phyloP scores from a whole-genome alignment of 2,329 filamentous ascomycete species.

The Geoglossum cookeanum region DNA sequence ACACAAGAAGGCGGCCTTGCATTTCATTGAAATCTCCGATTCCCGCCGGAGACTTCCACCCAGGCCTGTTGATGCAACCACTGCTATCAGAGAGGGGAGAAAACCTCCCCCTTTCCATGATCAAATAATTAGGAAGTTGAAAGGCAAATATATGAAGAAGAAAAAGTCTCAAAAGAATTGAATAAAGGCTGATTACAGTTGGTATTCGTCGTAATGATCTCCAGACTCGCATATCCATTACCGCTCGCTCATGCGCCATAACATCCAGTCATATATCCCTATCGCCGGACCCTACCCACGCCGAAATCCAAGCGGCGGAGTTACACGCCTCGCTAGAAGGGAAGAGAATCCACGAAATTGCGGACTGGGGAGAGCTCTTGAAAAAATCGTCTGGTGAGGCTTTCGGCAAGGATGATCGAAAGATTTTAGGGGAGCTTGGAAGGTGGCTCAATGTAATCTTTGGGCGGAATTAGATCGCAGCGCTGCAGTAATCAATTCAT shows the following conservation, averaged over 20 bases:
- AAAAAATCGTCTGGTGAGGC: slow-evolving; percentile 34
- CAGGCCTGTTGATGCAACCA: neutral
- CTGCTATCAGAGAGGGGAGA: neutral
- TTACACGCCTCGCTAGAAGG: slow-evolving; percentile 1
- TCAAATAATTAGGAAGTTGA: neutral
- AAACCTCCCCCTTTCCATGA: neutral
- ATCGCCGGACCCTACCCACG: neutral
- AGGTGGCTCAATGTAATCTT: slow-evolving; percentile 1
- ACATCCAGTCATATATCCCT: slow-evolving; percentile 1
- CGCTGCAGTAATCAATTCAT: slow-evolving; percentile 34
- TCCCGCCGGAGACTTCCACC: neutral
- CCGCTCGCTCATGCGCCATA: slow-evolving; percentile 3
- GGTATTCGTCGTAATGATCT: neutral
- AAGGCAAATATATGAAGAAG: neutral
- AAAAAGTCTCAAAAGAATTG: neutral
- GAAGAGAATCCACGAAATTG: slow-evolving; percentile 2
- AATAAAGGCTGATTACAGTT: neutral
- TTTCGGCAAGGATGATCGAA: slow-evolving; percentile 18
- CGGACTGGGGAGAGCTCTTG: slow-evolving; percentile 23
- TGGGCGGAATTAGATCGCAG: slow-evolving; percentile 5
- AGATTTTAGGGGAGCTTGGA: neutral
- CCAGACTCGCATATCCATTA: neutral
- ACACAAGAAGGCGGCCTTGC: neutral
- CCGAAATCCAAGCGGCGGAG: neutral
- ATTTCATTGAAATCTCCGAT: neutral